phyloP scores from a whole-genome alignment of 1,284 basidiomycete genomes.

The Cutaneotrichosporon sp. region DNA sequence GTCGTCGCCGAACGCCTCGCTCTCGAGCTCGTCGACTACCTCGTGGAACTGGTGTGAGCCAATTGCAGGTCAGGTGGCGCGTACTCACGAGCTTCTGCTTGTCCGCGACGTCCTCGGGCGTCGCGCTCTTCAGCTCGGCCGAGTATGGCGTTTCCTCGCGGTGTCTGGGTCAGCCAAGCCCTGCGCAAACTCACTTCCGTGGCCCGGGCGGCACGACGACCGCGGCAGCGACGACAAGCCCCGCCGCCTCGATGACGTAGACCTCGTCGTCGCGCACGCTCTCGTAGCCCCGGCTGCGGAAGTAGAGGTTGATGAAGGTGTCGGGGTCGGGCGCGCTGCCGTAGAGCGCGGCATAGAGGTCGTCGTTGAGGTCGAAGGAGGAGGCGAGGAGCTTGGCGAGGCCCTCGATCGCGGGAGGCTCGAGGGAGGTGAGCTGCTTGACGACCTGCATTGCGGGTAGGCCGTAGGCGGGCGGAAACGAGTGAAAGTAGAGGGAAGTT shows the following conservation, averaged over 20 bases:
- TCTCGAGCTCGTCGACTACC: conserved; percentile 8
- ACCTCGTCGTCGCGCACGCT: background rate
- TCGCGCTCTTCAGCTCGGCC: conserved; percentile 5
- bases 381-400: conserved; percentile 9
- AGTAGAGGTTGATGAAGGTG: conserved; percentile 4
- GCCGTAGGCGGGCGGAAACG: too few relatives aligned
- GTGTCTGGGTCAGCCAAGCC: background rate
- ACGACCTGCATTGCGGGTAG: background rate
- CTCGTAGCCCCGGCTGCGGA: conserved; percentile 10
- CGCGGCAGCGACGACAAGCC: background rate
- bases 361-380: conserved; percentile 9
- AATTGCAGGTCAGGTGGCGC: background rate
- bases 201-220: conserved; percentile 10
- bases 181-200: background rate
- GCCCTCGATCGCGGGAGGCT: background rate
- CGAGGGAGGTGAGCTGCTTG: background rate
- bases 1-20: conserved; percentile 1
- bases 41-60: conserved; percentile 8
- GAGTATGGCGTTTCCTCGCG: conserved; percentile 11
- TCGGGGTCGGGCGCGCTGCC: background rate
- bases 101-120: background rate
- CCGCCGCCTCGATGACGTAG: conserved; percentile 2
- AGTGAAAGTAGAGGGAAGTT: too few relatives aligned
- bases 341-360: conserved; percentile 9
- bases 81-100: background rate